Base-by-base conservation (phyloP, 1,139 yeast species). In the Taphrina confusa region DNA sequence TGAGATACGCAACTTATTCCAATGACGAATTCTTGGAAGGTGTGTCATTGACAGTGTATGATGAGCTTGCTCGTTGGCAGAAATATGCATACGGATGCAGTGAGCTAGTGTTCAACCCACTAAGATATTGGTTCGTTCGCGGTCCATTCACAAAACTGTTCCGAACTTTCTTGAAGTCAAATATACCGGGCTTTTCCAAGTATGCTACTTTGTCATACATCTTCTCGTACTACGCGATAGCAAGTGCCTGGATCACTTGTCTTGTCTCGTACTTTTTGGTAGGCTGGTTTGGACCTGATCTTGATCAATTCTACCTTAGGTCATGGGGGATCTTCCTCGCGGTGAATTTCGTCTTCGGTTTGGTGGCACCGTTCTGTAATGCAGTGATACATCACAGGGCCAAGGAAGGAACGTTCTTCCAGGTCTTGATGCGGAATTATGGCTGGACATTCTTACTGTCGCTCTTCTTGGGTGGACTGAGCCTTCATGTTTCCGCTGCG, bases 61-160 rank as follows among this genome's bases (percentile, higher is more conserved):
- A 63, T 22, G 65, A 63, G 40, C 40, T 63, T 16, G 60, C 57
- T 30, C 63, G 65, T n/a, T 63, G 65, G 65, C 61, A 63, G 42
- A 63, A 61, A 42, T 61, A 61, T 33, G 64, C 64, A 34, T 61
- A 59, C 27, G 64, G 65, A 6, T 42, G 60, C 22, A 54, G 62
- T 34, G 63, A 61, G 56, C 62, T 61, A 14, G 44, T 61, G 33
- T 62, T 63, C 42, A 22, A 39, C 16, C 65, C 65, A 6, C n/a
- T 47, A 30, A 18, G 44, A n/a, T 45, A 54, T 31, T 63, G 65
- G 64, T 25, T 49, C 16, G 14, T 36, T 8, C 54, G 54, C 5
- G 61, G 62, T 9, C 40, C 61, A 1, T 61, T 63, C 46, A 63
- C 65, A 12, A 61, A 63, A 4, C 27, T 63, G 14, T 63, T 63